A percentile compares a stretch with the other conserved stretches of the same genome.
phyloP scores from a whole-genome alignment of 495 filamentous ascomycete genomes.

The Daldinia vernicosa region DNA sequence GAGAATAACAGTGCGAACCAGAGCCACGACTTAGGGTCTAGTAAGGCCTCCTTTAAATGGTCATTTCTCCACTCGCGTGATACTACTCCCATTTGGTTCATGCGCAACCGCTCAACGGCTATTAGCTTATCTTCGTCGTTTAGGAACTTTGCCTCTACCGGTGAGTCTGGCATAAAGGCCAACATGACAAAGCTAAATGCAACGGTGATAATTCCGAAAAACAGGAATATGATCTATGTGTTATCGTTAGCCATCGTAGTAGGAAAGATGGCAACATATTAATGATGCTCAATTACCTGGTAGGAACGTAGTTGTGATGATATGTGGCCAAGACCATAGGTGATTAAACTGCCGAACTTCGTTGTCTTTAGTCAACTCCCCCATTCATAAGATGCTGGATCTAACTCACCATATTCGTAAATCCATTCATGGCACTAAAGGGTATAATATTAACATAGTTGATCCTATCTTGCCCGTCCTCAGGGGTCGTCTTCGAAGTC shows the following conservation, averaged over 20 bases:
- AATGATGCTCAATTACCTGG: constrained; percentile 47
- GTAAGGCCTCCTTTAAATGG: constrained; percentile 64
- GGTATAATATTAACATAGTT: constrained; percentile 51
- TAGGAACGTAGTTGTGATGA: constrained; percentile 59
- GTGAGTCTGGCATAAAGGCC: constrained; percentile 66
- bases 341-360: constrained; percentile 42
- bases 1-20: constrained; percentile 65
- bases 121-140: constrained; percentile 61
- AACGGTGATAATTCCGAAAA: constrained; percentile 63
- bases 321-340: constrained; percentile 66
- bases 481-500: not conserved
- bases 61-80: constrained; percentile 69
- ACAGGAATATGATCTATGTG: constrained; percentile 63
- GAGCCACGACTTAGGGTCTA: constrained; percentile 68
- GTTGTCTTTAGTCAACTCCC: not conserved
- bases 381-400: not conserved
- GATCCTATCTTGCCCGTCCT: constrained; percentile 17
- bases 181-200: constrained; percentile 56
- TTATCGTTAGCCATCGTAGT: not conserved
- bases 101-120: constrained; percentile 59
- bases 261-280: not conserved
- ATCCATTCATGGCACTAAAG: constrained; percentile 61
- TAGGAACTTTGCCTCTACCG: constrained; percentile 64
- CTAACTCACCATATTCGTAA: constrained; percentile 60
- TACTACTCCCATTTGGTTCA: constrained; percentile 69